Evolutionary conservation across 768 basidiomycete species (phyloP).

Genomic region (Sporobolomyces pararoseus): DNA sequence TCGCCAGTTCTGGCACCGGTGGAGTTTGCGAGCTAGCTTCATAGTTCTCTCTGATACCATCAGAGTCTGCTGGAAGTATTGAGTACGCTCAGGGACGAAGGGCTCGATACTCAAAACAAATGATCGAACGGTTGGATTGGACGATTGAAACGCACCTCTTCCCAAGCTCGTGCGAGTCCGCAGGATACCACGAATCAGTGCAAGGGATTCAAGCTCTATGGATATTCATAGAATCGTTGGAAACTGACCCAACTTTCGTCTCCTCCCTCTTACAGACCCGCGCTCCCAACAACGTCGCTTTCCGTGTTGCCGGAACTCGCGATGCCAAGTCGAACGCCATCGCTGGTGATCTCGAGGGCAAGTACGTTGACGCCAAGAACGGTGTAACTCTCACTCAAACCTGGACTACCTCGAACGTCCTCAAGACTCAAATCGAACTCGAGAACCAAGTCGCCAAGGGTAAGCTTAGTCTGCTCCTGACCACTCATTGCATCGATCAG

Average conservation of each 20-base stretch:
- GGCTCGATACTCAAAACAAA: no score
- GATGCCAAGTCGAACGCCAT: constrained; percentile 72
- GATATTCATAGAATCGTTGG: not conserved
- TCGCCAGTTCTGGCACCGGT: no score
- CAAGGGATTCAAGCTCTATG: no score
- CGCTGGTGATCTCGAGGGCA: constrained; percentile 88
- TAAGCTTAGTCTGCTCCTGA: no score
- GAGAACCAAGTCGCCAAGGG: constrained; percentile 94
- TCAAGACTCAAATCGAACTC: constrained; percentile 86
- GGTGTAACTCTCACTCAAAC: constrained; percentile 90
- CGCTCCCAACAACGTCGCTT: constrained; percentile 70
- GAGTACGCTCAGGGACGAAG: no score
- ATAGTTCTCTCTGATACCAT: no score
- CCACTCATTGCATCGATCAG: not conserved
- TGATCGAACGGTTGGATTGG: not conserved
- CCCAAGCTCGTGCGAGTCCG: no score
- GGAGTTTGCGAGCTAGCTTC: no score
- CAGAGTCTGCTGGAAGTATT: no score
- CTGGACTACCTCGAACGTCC: constrained; percentile 91
- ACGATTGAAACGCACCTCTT: no score
- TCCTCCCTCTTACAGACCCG: constrained; percentile 44
- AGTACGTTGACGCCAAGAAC: constrained; percentile 83
- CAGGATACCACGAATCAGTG: no score
- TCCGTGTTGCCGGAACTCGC: constrained; percentile 84
- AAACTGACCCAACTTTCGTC: no score